Conservation (phyloP, 2,329 filamentous ascomycete species). For the Macrophomina phaseolina region DNA sequence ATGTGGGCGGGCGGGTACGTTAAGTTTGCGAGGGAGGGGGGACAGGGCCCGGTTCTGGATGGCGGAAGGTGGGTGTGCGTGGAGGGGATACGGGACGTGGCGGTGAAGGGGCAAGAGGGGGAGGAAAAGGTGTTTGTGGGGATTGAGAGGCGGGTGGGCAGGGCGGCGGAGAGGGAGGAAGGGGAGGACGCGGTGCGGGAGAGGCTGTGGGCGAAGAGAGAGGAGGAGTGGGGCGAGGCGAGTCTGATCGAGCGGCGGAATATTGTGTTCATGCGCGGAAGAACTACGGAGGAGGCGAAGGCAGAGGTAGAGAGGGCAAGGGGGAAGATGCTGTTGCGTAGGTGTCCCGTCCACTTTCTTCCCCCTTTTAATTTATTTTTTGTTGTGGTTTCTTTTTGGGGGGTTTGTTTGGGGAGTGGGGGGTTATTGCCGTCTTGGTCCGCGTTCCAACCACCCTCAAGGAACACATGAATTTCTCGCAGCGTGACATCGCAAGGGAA, state of each 20-base stretch:
- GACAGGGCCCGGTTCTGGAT: conserved; percentile 5
- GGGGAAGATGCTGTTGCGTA: conserved; percentile 47
- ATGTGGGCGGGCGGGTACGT: conserved; percentile 89
- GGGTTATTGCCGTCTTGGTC: too few species aligned
- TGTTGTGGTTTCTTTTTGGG: too few species aligned
- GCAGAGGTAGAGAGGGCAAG: conserved; percentile 36
- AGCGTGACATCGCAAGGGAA: not conserved
- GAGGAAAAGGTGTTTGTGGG: conserved; percentile 65
- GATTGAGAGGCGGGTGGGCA: conserved; percentile 60
- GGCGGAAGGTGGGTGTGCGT: conserved; percentile 46
- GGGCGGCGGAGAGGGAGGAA: conserved; percentile 28
- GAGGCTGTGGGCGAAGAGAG: conserved; percentile 51
- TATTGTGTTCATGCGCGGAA: conserved; percentile 67
- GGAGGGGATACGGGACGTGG: conserved; percentile 55
- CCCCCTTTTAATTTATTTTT: too few species aligned
- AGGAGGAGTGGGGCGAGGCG: conserved; percentile 49
- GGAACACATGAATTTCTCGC: not conserved
- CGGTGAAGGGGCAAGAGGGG: conserved; percentile 56
- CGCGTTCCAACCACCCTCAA: too few species aligned
- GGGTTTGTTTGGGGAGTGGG: too few species aligned
- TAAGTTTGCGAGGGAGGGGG: conserved; percentile 50
- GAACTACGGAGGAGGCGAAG: conserved; percentile 46
- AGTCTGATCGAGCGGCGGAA: conserved; percentile 64
- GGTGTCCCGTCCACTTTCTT: conserved; percentile 18
- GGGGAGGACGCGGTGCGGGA: conserved; percentile 40